Percentiles rank a stretch among this genome's conserved stretches.
These are phyloP conservation scores for Fusarium cyanostomum DNA, from an alignment of 2,329 filamentous ascomycete species.

Conservation along the genomic window DNA sequence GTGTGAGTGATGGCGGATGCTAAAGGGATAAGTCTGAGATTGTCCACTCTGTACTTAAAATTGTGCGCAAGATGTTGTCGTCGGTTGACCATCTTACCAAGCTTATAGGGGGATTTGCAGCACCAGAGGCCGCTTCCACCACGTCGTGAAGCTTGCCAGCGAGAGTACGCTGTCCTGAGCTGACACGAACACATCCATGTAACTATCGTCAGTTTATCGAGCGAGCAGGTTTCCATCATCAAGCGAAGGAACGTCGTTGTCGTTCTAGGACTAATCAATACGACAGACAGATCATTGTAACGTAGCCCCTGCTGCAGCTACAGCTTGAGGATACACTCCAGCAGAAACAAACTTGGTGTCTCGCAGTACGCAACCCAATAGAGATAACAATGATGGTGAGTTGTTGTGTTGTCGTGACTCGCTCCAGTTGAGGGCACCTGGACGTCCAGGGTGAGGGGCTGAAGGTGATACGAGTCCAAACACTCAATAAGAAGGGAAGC, in stretches of 20 bases:
- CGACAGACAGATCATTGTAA: background rate
- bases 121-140: no score
- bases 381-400: background rate
- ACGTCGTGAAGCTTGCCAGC: no score
- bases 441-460: background rate
- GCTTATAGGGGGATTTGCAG: no score
- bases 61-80: no score
- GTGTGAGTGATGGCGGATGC: no score
- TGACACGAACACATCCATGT: no score
- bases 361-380: background rate
- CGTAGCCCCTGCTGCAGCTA: background rate
- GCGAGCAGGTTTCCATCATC: background rate
- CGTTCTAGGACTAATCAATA: background rate
- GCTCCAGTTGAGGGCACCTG: no score
- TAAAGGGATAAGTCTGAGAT: no score
- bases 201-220: background rate
- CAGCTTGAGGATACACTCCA: background rate
- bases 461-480: background rate
- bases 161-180: no score
- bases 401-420: background rate
- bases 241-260: background rate
- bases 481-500: no score
- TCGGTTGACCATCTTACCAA: no score
- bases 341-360: background rate
- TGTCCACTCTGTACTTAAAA: no score